Base-by-base conservation (phyloP, 495 filamentous ascomycete genomes). In the Hypoxylon lienhwacheense region DNA sequence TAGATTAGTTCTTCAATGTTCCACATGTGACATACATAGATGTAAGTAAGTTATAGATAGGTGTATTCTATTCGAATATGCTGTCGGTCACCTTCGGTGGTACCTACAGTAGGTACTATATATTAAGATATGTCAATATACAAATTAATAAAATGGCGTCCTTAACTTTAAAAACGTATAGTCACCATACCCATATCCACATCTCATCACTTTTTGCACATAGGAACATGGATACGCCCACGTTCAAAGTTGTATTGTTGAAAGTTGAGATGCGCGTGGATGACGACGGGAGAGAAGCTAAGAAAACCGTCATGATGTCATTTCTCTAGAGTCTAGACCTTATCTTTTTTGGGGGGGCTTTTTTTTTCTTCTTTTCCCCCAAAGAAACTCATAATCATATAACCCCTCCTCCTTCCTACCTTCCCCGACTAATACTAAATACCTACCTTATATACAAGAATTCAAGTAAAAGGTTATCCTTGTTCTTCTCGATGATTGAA, bases 271-370 rank as follows among this genome's bases (percentile, higher is more conserved):
- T 12, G 42, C 26, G 42, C 3, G 32, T n/a, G 20, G 46, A 46
- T 61, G 57, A 61, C 46, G 57, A 55, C 46, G 46, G 29, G 42
- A 19, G 22, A 14, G 34, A 32, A 51, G 34, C 41, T 55, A 55
- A 37, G 31, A 34, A n/a, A 54, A 51, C 28, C 14, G 36, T 55
- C 45, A 55, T 61, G 57, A 61, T 51, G 57, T 61, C 57, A 61
- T 60, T 49, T 45, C 22, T 49, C 40, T 39, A 51, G 39, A 43
- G n/a, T n/a, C n/a, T n/a, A n/a, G n/a, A n/a, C n/a, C 21, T 28
- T 55, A 5, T 29, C 17, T 47, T 17, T 43, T n/a, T n/a, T n/a
- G n/a, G n/a, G n/a, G n/a, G n/a, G n/a, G n/a, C n/a, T n/a, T n/a
- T n/a, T n/a, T n/a, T n/a, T n/a, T n/a, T n/a, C n/a, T n/a, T n/a